Base-by-base conservation (phyloP, 108 stramenopile species). In the Cylindrotheca closterium region DNA sequence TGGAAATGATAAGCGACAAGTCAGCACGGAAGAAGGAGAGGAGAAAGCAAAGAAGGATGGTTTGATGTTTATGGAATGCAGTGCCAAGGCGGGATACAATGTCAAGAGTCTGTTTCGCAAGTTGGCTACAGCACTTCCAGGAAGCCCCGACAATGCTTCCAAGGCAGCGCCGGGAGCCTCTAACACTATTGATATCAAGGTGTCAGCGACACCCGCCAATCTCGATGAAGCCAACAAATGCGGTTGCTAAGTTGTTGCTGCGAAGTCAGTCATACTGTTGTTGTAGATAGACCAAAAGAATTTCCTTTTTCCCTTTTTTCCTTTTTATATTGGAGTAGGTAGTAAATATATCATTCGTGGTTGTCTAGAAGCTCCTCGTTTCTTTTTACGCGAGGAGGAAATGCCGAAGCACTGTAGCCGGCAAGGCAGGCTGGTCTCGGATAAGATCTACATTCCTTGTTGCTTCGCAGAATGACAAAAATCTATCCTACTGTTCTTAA, bases 11-110 rank as follows among this genome's bases (percentile, higher is more conserved):
- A 94, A 96, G 70, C 83, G 99, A 68, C 94, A 97, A 79, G 92
- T 97, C 21, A 75, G 81, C 51, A 96, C 93, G 17, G 99, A 98
- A 63, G 99, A 99, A 70, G 99, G 98, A 28, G 96, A 97, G 65
- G 96, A 97, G 58, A 88, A 91, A 22, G 96, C 99, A 25, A 83
- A 83, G 34, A 85, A 91, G 68, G 96, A 98, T 67, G 92, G 87
- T 12, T 74, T 98, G 19, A 79, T 99, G 70, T 98, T 98, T 78
- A 97, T 98, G 84, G 99, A 99, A 74, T 96, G 96, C 56, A 88
- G 86, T 73, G 99, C 99, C 67, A 98, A 98, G 89, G 96, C 95
- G 47, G 96, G 96, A 25, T 96, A 94, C 85, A 99, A 99, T 72
- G 94, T 98, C 58, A 98, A 98, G 84, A 80, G 86, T 45, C 83